These are phyloP conservation scores for Barbatosphaeria neglecta DNA, from an alignment of 495 filamentous ascomycete genomes.

Conservation along the genomic window DNA sequence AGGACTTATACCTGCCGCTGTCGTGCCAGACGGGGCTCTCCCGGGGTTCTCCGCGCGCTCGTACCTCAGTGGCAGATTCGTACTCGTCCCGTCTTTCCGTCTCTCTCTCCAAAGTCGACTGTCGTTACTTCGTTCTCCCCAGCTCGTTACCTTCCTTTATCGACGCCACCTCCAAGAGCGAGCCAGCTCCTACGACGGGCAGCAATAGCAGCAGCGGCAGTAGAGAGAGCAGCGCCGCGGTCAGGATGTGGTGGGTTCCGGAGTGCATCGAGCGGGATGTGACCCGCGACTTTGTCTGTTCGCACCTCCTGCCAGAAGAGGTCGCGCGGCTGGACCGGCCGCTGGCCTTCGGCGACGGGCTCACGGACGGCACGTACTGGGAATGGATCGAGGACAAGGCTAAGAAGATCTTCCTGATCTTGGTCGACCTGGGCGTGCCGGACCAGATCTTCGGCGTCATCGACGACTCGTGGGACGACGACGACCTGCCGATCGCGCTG, in stretches of 20 bases:
- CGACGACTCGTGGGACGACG: conserved; percentile 79
- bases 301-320: conserved; percentile 53
- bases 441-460: conserved; percentile 79
- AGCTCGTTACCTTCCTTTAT: too few species aligned
- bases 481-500: conserved; percentile 69
- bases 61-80: too few species aligned
- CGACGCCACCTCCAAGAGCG: neutral
- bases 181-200: too few species aligned
- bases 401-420: conserved; percentile 68
- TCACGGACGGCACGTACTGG: conserved; percentile 84
- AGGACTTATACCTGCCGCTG: neutral
- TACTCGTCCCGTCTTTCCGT: too few species aligned
- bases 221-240: neutral
- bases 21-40: neutral
- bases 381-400: conserved; percentile 82
- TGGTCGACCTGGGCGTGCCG: conserved; percentile 67
- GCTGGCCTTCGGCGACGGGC: conserved; percentile 70
- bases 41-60: too few species aligned
- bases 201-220: neutral
- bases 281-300: conserved; percentile 55
- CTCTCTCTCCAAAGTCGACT: too few species aligned
- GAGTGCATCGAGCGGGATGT: conserved; percentile 66
- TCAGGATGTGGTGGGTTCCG: conserved; percentile 66
- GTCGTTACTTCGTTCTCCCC: too few species aligned
- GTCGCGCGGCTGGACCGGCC: conserved; percentile 55